Evolutionary conservation across 177 flowering plant species (phyloP), one percentile per base, ranked within the genome.

Genomic region (Vitis hybrid): DNA sequence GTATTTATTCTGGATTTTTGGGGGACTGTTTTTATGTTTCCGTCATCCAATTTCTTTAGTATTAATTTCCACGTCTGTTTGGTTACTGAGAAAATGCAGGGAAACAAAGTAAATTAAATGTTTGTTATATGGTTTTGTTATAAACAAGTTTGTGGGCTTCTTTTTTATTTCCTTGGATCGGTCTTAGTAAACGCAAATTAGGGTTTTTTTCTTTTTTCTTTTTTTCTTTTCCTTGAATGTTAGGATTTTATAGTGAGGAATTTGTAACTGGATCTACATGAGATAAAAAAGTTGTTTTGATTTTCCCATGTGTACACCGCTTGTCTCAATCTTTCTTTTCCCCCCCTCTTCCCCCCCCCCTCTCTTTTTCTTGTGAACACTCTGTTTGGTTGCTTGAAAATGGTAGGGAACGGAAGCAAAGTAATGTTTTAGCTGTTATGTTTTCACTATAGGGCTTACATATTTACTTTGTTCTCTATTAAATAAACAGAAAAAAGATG

Each of bases 271-370:
- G 54, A 33, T 15, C 57, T 19, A 24, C 9, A 20, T 14, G 64
- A 20, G 53, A 22, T 70, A 17, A 17, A 53, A 22, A 14, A 13
- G 33, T 62, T n/a, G 58, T 53, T 58, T 58, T 10, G 58, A 18
- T 28, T 22, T 56, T 55, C 14, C 17, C 18, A 58, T 18, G 24
- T 18, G 11, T 11, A 18, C 19, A 8, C 20, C 61, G 1, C 20
- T 58, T 20, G 24, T 22, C 11, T 5, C 20, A 15, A 33, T 33
- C 19, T 38, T 31, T 1, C 20, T 31, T 14, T 1, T 0, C 38
- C 2, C 0, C 0, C 24, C 3, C 24, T 0, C 38, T 0, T 0
- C 0, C 24, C 3, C 24, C 28, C 3, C 28, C 3, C 0, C 6
- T 0, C 28, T 0, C 0, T 33, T 33, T 38, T 38, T 8, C 47